These are phyloP conservation scores for Auricularia auricula-judae DNA, from an alignment of 768 basidiomycete genomes.

Conservation along the genomic window DNA sequence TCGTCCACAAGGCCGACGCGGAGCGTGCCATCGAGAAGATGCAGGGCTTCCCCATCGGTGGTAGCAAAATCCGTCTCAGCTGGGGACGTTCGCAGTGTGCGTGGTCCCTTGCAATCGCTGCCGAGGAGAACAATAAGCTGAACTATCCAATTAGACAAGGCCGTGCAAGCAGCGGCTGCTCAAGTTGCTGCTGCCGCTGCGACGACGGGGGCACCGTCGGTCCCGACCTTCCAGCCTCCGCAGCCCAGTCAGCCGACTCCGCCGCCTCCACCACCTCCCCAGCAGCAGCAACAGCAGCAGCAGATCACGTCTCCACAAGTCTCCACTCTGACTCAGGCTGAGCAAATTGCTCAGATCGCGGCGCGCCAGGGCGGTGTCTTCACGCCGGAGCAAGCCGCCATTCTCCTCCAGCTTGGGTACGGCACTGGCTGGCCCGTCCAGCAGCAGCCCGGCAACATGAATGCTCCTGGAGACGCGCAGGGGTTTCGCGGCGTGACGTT, in stretches of 20 bases:
- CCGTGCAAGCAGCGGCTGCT: conserved; percentile 72
- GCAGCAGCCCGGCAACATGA: neutral
- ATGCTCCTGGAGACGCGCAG: neutral
- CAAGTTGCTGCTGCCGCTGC: neutral
- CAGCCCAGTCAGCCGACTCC: neutral
- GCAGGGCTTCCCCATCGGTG: conserved; percentile 93
- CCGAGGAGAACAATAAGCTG: conserved; percentile 1
- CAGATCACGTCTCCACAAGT: conserved; percentile 2
- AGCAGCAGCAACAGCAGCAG: neutral
- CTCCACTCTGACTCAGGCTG: conserved; percentile 2
- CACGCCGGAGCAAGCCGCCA: conserved; percentile 4
- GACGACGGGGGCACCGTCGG: neutral
- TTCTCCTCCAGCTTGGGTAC: conserved; percentile 3
- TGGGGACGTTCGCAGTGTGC: conserved; percentile 92
- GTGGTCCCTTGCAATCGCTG: conserved; percentile 15
- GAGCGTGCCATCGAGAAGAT: conserved; percentile 90
- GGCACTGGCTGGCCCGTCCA: neutral
- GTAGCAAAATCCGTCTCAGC: conserved; percentile 79
- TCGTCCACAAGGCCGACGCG: conserved; percentile 83
- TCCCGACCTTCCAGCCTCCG: neutral
- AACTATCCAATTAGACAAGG: conserved; percentile 50
- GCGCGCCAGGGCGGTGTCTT: neutral
- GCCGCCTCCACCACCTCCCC: neutral
- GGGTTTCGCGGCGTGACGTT: too few relatives aligned
- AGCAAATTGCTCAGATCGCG: neutral